phyloP scores from a whole-genome alignment of 108 stramenopile species.

The Phaeodactylum tricornutum region DNA sequence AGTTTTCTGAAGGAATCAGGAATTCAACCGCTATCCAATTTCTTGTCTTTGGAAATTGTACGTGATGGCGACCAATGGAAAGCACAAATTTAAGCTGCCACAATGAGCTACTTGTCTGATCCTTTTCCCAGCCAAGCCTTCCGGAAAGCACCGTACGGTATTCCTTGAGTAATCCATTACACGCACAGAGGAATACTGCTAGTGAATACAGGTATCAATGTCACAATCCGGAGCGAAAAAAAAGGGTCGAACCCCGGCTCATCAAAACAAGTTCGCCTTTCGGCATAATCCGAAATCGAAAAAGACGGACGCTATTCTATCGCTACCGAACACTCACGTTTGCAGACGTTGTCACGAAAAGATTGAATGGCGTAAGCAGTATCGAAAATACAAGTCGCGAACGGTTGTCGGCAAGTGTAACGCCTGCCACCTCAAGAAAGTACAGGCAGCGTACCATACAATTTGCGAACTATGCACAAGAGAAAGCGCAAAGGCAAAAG shows the following conservation, averaged over 20 bases:
- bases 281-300: slow-evolving; percentile 92
- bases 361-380: slow-evolving; percentile 89
- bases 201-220: no score
- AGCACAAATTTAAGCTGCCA: no score
- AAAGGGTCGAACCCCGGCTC: slow-evolving; percentile 72
- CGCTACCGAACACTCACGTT: slow-evolving; percentile 76
- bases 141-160: no score
- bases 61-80: no score
- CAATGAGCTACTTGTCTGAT: no score
- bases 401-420: slow-evolving; percentile 79
- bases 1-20: no score
- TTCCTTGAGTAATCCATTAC: no score
- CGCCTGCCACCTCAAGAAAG: slow-evolving; percentile 42
- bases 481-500: slow-evolving; percentile 31
- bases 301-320: slow-evolving; percentile 80
- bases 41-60: no score
- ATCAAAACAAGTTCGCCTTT: slow-evolving; percentile 91
- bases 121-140: no score
- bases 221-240: no score
- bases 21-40: no score
- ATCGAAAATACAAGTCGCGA: slow-evolving; percentile 86
- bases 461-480: slow-evolving; percentile 63
- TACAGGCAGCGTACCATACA: slow-evolving; percentile 79
- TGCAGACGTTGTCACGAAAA: slow-evolving; percentile 88
- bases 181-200: no score